Evolutionary conservation across 257 asterid species (phyloP).

Genomic region (Solanum sejunctum): DNA sequence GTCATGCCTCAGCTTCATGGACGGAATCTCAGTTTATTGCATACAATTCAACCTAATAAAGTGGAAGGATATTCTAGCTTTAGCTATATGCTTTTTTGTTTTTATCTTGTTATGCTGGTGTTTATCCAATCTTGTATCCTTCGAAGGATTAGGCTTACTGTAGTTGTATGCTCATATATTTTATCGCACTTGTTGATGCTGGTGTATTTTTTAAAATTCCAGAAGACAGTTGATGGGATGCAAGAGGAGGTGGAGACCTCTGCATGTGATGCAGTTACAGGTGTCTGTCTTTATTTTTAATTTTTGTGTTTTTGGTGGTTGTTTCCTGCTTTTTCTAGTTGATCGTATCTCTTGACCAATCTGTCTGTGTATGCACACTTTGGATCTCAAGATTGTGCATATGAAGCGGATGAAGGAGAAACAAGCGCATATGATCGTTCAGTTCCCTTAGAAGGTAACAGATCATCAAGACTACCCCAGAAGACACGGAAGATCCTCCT

Average conservation of each 20-base stretch:
- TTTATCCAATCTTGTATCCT: not conserved
- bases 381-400: constrained; percentile 45
- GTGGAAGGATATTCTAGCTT: not conserved
- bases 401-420: constrained; percentile 78
- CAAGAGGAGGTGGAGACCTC: constrained; percentile 84
- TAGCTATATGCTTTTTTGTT: not conserved
- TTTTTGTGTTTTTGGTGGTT: constrained; percentile 1
- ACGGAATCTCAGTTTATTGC: not conserved
- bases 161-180: not conserved
- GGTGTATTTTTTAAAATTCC: constrained; percentile 4
- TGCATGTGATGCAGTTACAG: constrained; percentile 58
- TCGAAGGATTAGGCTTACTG: not conserved
- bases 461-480: constrained; percentile 50
- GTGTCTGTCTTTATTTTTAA: constrained; percentile 13
- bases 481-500: constrained; percentile 48
- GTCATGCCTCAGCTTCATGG: no score
- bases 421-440: constrained; percentile 46
- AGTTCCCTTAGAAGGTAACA: constrained; percentile 41
- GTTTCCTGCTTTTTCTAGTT: constrained; percentile 4
- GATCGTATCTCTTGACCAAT: not conserved
- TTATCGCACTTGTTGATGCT: not conserved
- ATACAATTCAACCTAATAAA: not conserved
- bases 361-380: constrained; percentile 30
- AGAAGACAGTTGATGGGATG: constrained; percentile 47
- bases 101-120: not conserved